A percentile compares a stretch with the other conserved stretches of the same genome.
Evolutionary conservation across 169 alveolate genomes (phyloP).

Genomic region (Eimeria acervulina): DNA sequence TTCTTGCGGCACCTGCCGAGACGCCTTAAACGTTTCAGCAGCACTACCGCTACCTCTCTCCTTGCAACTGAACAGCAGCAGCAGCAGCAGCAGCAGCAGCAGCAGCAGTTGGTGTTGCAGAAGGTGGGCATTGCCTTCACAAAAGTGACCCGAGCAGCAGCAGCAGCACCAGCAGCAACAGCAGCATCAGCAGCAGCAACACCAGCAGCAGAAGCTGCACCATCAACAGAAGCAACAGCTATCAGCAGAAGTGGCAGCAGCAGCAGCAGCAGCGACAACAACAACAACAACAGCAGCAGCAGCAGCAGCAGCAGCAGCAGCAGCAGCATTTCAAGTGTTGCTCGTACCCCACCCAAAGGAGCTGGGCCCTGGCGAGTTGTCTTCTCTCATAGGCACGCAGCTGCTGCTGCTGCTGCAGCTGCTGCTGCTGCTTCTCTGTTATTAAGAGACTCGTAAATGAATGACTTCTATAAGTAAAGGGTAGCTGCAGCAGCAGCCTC

Average conservation of each 20-base stretch:
- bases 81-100: constrained; percentile 27
- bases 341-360: constrained; percentile 12
- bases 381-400: background rate
- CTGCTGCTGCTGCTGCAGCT: constrained; percentile 36
- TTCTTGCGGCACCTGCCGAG: background rate
- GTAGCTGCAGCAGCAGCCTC: background rate
- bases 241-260: too few relatives aligned
- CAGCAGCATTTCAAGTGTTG: background rate
- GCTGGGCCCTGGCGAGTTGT: background rate
- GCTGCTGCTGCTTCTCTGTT: constrained; percentile 34
- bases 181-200: background rate
- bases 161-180: background rate
- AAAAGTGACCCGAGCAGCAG: too few relatives aligned
- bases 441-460: background rate
- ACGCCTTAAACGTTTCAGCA: background rate
- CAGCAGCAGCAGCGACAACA: background rate
- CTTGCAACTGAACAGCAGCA: background rate
- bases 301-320: constrained; percentile 5
- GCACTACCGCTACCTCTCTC: background rate
- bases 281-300: constrained; percentile 26
- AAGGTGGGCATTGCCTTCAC: too few relatives aligned
- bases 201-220: background rate
- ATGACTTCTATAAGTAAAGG: background rate
- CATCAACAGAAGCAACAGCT: background rate
- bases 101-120: background rate